These are phyloP conservation scores for Trichomonas tenax DNA, from an alignment of 208 protist species.

Conservation along the genomic window DNA sequence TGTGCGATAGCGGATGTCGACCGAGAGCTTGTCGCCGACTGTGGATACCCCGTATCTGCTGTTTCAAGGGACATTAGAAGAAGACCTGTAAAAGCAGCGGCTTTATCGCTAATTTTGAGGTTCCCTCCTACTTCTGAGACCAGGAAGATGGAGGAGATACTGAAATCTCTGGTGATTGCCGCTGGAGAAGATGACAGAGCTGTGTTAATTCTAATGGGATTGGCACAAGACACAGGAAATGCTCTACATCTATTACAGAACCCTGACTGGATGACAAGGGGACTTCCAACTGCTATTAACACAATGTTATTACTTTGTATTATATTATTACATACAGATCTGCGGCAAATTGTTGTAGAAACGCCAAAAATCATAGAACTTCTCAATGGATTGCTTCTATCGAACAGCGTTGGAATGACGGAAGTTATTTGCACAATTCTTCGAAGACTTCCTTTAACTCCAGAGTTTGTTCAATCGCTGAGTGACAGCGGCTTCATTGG, in stretches of 20 bases:
- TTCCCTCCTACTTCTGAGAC: neutral
- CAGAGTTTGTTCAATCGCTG: neutral
- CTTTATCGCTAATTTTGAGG: neutral
- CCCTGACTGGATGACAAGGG: neutral
- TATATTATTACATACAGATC: neutral
- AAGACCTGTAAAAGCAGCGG: neutral
- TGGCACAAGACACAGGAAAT: neutral
- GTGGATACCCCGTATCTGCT: neutral
- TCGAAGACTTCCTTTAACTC: neutral
- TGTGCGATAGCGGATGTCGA: neutral
- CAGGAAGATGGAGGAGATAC: neutral
- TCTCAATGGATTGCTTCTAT: neutral
- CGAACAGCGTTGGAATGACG: neutral
- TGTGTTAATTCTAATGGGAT: neutral
- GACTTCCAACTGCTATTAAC: neutral
- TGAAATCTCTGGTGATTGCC: neutral
- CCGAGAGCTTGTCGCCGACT: neutral
- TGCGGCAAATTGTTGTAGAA: neutral
- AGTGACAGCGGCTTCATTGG: neutral
- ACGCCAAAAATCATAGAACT: neutral
- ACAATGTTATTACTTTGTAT: neutral
- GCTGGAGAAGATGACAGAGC: neutral
- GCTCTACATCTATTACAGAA: neutral
- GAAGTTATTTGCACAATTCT: neutral
- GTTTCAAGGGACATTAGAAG: neutral